Evolutionary conservation across 2,329 filamentous ascomycete genomes (phyloP).

Genomic region (Xylariaceae sp.): DNA sequence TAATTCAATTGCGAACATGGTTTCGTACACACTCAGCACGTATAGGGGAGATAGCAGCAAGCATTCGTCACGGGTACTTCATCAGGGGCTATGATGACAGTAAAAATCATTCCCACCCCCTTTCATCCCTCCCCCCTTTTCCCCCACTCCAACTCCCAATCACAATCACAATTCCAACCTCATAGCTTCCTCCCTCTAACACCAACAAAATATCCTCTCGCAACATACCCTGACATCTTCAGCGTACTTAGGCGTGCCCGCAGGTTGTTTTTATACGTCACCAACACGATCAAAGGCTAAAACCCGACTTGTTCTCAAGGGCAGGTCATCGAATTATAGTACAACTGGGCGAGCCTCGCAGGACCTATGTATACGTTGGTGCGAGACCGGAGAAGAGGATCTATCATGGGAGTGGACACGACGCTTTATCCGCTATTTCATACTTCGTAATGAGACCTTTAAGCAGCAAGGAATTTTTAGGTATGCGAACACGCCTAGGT

Average conservation of each 20-base stretch:
- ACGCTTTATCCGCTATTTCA: constrained; percentile 27
- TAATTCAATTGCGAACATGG: constrained; percentile 56
- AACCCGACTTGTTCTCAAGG: constrained; percentile 50
- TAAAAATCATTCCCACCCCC: too few species aligned
- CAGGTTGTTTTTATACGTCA: constrained; percentile 41
- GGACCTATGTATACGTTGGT: constrained; percentile 36
- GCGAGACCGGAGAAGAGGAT: constrained; percentile 29
- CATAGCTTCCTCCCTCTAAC: neutral
- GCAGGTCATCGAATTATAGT: constrained; percentile 37
- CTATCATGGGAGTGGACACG: constrained; percentile 33
- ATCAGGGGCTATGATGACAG: constrained; percentile 49
- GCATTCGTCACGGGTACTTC: constrained; percentile 52
- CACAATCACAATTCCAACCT: too few species aligned
- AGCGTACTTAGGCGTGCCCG: constrained; percentile 41
- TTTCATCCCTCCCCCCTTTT: neutral
- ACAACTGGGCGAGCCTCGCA: constrained; percentile 47
- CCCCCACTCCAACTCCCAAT: neutral
- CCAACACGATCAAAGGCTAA: constrained; percentile 42
- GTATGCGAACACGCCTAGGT: constrained; percentile 14
- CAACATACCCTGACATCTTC: constrained; percentile 46
- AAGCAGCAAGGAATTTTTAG: constrained; percentile 39
- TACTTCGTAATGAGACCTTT: constrained; percentile 30
- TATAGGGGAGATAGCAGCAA: constrained; percentile 47
- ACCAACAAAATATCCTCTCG: constrained; percentile 40
- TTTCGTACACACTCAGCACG: constrained; percentile 48